Conservation (phyloP, 2,329 filamentous ascomycete species). For the Hymenoscyphus linearis region DNA sequence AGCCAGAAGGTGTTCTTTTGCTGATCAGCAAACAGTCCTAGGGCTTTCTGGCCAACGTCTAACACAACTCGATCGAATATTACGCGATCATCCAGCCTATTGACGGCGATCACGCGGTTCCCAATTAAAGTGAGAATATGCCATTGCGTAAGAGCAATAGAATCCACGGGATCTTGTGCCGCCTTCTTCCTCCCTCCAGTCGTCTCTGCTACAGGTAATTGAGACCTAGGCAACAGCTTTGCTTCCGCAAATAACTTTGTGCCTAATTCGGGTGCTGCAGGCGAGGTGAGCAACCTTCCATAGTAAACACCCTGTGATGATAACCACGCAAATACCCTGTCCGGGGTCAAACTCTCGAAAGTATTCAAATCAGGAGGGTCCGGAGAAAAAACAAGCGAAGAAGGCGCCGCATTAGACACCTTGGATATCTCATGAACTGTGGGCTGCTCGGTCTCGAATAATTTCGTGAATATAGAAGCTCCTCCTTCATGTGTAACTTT, state of each 20-base stretch:
- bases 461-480: conserved; percentile 75
- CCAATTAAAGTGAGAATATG: conserved; percentile 83
- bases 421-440: conserved; percentile 67
- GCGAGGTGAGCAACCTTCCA: conserved; percentile 65
- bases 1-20: conserved; percentile 98
- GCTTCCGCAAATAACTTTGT: conserved; percentile 72
- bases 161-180: conserved; percentile 67
- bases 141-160: conserved; percentile 86
- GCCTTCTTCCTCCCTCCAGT: conserved; percentile 59
- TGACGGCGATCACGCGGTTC: conserved; percentile 75
- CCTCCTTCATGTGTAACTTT: conserved; percentile 70
- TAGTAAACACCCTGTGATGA: conserved; percentile 82
- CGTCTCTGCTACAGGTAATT: conserved; percentile 65
- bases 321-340: conserved; percentile 85
- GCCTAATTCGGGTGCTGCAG: conserved; percentile 60
- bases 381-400: conserved; percentile 70
- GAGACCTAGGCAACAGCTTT: conserved; percentile 68
- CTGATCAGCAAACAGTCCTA: conserved; percentile 83
- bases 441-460: conserved; percentile 85
- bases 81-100: conserved; percentile 77
- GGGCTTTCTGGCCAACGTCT: conserved; percentile 67
- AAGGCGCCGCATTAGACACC: conserved; percentile 53
- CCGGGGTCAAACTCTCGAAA: conserved; percentile 52
- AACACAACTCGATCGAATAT: conserved; percentile 87
- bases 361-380: conserved; percentile 54